These are phyloP conservation scores for Phoma sp. DNA, from an alignment of 2,329 filamentous ascomycete species.

Conservation along the genomic window DNA sequence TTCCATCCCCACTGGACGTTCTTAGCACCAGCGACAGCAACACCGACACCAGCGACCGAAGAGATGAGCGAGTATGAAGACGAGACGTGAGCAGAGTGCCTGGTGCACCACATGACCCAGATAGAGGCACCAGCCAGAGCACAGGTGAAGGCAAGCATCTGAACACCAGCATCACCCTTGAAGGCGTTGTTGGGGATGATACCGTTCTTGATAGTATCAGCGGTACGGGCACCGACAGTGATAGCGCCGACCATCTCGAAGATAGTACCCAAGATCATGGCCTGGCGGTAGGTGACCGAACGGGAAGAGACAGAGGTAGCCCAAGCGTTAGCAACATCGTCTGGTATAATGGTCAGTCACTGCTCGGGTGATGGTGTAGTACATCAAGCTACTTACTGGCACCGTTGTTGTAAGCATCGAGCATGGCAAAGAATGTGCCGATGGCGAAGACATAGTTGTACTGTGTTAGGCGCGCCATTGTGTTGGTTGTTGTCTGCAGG, in stretches of 20 bases:
- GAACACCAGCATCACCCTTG: constrained; percentile 54
- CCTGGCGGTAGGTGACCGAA: constrained; percentile 73
- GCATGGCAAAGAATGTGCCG: constrained; percentile 76
- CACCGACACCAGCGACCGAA: constrained; percentile 54
- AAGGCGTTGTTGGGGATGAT: constrained; percentile 56
- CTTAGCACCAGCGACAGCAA: constrained; percentile 61
- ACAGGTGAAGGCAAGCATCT: constrained; percentile 63
- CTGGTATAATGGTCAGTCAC: constrained; percentile 39
- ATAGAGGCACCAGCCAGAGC: constrained; percentile 67
- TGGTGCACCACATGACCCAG: constrained; percentile 83
- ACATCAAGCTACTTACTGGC: constrained; percentile 64
- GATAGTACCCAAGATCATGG: constrained; percentile 54
- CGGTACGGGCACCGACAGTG: constrained; percentile 59
- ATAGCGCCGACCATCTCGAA: constrained; percentile 57
- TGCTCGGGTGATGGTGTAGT: neutral
- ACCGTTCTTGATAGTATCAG: constrained; percentile 80
- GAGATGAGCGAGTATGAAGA: constrained; percentile 62
- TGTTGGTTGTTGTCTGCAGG: constrained; percentile 17
- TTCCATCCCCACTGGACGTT: constrained; percentile 66
- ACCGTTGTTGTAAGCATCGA: constrained; percentile 80
- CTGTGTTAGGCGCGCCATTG: constrained; percentile 34
- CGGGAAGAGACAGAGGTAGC: constrained; percentile 82
- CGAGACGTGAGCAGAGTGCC: constrained; percentile 70
- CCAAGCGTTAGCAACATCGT: constrained; percentile 86
- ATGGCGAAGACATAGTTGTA: constrained; percentile 77